These are phyloP conservation scores for Aureobasidium sp. DNA, from an alignment of 2,329 filamentous ascomycete genomes.

Conservation along the genomic window DNA sequence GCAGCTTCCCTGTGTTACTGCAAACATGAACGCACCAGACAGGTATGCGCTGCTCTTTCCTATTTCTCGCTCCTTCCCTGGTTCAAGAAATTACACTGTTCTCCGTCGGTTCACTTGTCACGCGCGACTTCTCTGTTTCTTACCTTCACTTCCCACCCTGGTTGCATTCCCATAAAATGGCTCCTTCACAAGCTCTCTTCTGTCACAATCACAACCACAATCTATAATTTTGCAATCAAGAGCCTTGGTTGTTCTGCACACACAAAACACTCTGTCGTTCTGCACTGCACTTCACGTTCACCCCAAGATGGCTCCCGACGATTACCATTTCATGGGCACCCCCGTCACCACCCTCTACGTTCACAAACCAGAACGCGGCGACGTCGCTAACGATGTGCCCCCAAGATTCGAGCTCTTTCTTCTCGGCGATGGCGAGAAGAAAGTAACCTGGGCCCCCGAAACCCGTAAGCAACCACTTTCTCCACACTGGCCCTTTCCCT, in stretches of 20 bases:
- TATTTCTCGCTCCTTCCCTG: background rate
- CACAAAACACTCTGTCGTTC: background rate
- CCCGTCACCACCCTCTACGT: slow-evolving; percentile 17
- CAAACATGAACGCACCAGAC: slow-evolving; percentile 48
- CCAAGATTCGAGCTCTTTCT: slow-evolving; percentile 88
- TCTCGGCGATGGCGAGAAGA: slow-evolving; percentile 82
- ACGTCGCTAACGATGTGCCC: slow-evolving; percentile 25
- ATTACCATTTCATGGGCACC: slow-evolving; percentile 19
- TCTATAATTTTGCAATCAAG: background rate
- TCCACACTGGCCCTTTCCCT: background rate
- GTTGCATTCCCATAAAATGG: background rate
- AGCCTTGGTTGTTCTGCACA: background rate
- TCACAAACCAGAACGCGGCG: background rate
- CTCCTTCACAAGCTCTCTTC: background rate
- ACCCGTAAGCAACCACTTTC: slow-evolving; percentile 58
- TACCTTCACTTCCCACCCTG: background rate
- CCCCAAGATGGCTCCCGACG: slow-evolving; percentile 9
- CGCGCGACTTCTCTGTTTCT: background rate
- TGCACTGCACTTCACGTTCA: background rate
- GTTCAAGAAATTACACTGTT: background rate
- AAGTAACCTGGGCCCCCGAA: slow-evolving; percentile 81
- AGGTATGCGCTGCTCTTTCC: slow-evolving; percentile 35
- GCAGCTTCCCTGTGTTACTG: background rate
- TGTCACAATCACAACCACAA: background rate
- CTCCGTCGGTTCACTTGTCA: background rate